Evolutionary conservation across 2,329 filamentous ascomycete genomes (phyloP).

Genomic region (Ophiocordyceps unilateralis): DNA sequence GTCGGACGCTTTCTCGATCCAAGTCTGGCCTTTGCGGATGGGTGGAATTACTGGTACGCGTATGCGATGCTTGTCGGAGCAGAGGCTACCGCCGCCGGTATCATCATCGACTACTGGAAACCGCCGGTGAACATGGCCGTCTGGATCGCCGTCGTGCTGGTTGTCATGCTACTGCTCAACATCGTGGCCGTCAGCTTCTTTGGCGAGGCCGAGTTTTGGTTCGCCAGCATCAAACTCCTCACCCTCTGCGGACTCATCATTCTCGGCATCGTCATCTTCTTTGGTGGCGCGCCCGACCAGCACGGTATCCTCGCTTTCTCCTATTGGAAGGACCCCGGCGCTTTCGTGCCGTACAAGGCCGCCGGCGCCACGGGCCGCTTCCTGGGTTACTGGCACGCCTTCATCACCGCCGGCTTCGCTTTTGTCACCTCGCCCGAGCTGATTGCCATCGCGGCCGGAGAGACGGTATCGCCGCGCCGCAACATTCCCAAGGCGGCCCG

Average conservation of each 20-base stretch:
- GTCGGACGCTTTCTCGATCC: slow-evolving; percentile 37
- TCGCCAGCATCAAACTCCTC: slow-evolving; percentile 41
- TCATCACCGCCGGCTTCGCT: slow-evolving; percentile 40
- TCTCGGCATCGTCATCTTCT: slow-evolving; percentile 35
- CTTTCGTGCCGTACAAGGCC: slow-evolving; percentile 30
- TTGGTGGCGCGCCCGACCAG: slow-evolving; percentile 34
- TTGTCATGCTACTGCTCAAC: slow-evolving; percentile 36
- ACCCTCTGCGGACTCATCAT: slow-evolving; percentile 41
- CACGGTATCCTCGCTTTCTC: slow-evolving; percentile 26
- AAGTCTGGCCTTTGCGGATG: slow-evolving; percentile 36
- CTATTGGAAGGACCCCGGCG: slow-evolving; percentile 20
- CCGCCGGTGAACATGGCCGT: slow-evolving; percentile 31
- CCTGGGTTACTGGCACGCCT: slow-evolving; percentile 39
- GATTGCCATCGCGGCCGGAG: slow-evolving; percentile 44
- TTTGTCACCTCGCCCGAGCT: slow-evolving; percentile 48
- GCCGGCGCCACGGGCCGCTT: slow-evolving; percentile 32
- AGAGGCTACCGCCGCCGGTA: slow-evolving; percentile 38
- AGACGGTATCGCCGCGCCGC: slow-evolving; percentile 44
- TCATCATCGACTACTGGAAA: slow-evolving; percentile 45
- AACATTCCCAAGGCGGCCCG: slow-evolving; percentile 49
- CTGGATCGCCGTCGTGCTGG: slow-evolving; percentile 41
- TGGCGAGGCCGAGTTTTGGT: slow-evolving; percentile 45
- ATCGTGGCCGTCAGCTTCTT: slow-evolving; percentile 39
- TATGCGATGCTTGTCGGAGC: slow-evolving; percentile 40
- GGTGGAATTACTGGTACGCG: slow-evolving; percentile 47